phyloP scores from a whole-genome alignment of 257 asterid genomes.

The Gentiana straminea region DNA sequence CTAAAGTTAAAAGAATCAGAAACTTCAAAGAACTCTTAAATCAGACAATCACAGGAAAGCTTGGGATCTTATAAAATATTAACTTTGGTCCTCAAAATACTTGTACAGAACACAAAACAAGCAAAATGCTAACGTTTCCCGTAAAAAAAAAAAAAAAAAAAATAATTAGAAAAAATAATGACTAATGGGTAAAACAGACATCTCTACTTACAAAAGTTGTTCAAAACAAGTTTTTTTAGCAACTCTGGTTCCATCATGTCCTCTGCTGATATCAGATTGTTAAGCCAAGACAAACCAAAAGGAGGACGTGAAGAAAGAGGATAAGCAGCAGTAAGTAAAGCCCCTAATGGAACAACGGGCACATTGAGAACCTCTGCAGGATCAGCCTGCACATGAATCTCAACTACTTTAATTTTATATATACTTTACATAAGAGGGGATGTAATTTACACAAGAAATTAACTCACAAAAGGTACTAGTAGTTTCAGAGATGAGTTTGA shows the following conservation, averaged over 20 bases:
- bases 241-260: constrained; percentile 98
- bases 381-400: constrained; percentile 60
- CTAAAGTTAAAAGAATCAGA: not conserved
- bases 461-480: constrained; percentile 82
- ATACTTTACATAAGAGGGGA: not conserved
- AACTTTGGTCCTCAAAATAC: not conserved
- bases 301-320: constrained; percentile 93
- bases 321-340: constrained; percentile 80
- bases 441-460: constrained; percentile 7
- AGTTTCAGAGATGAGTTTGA: constrained; percentile 74
- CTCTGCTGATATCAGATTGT: constrained; percentile 79
- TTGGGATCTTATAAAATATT: not conserved
- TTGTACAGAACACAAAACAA: not conserved
- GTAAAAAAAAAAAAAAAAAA: not conserved
- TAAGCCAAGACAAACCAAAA: constrained; percentile 77
- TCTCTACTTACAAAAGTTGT: constrained; percentile 72
- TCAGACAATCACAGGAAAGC: not conserved
- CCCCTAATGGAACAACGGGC: constrained; percentile 95
- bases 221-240: constrained; percentile 76
- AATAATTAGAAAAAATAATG: not conserved
- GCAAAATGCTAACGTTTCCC: not conserved
- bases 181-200: not conserved
- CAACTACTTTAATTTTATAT: not conserved
- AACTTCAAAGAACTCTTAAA: not conserved
- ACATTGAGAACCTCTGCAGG: constrained; percentile 93